Percentiles rank a stretch among this genome's conserved stretches.
Evolutionary conservation across 73 alveolate species (phyloP).

Genomic region (Tetrahymena malaccensis): DNA sequence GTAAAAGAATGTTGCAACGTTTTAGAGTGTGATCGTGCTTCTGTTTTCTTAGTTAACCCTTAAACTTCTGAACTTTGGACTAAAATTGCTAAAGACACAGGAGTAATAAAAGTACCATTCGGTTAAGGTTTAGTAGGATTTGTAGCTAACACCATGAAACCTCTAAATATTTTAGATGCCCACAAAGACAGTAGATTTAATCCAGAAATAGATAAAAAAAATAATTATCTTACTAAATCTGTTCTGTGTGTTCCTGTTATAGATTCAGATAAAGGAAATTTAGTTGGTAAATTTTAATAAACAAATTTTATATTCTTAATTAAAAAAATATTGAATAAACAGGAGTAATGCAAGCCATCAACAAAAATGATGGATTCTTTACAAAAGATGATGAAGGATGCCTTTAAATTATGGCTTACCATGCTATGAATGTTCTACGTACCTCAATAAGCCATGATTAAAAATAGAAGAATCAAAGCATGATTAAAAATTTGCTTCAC

Average conservation of each 20-base stretch:
- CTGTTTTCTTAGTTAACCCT: conserved; percentile 58
- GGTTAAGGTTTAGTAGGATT: conserved; percentile 58
- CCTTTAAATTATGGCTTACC: conserved; percentile 8
- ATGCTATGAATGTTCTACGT: conserved; percentile 15
- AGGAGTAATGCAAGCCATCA: conserved; percentile 36
- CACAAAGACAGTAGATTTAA: conserved; percentile 54
- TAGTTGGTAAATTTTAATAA: background rate
- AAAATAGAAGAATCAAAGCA: conserved; percentile 8
- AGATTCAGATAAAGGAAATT: conserved; percentile 33
- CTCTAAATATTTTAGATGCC: conserved; percentile 57
- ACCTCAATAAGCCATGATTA: conserved; percentile 23
- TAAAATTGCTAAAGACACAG: conserved; percentile 51
- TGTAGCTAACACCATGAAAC: conserved; percentile 37
- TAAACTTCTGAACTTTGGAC: conserved; percentile 56
- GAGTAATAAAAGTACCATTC: conserved; percentile 44
- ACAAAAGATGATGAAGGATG: conserved; percentile 44
- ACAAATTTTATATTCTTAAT: background rate
- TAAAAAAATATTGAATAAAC: background rate
- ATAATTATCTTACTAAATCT: conserved; percentile 51
- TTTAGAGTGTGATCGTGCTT: conserved; percentile 62
- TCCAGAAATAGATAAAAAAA: conserved; percentile 45
- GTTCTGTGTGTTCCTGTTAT: conserved; percentile 55
- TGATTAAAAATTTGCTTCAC: conserved; percentile 14
- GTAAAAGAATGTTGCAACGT: background rate
- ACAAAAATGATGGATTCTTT: conserved; percentile 52